These are phyloP conservation scores for Viridothelium virens DNA, from an alignment of 495 filamentous ascomycete species.

Conservation along the genomic window DNA sequence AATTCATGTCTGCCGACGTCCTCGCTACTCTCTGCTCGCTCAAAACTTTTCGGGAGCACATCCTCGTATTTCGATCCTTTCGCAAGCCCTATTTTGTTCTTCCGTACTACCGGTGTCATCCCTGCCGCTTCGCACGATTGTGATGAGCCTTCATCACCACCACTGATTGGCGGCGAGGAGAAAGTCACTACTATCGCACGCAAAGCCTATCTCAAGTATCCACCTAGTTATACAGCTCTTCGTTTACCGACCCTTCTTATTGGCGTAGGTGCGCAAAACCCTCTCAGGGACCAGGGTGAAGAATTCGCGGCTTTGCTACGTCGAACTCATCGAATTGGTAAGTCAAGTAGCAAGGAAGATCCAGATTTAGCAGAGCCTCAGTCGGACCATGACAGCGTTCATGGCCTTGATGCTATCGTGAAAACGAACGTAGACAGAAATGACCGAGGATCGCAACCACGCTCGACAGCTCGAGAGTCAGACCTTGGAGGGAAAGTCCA, in stretches of 20 bases:
- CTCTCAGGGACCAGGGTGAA: background rate
- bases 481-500: background rate
- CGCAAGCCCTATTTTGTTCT: constrained; percentile 52
- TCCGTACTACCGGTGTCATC: constrained; percentile 43
- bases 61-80: constrained; percentile 52
- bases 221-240: background rate
- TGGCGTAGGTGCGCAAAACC: background rate
- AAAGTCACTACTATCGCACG: background rate
- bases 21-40: constrained; percentile 37
- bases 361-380: background rate
- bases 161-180: background rate
- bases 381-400: background rate
- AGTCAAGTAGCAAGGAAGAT: background rate
- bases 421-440: background rate
- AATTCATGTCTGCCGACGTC: constrained; percentile 26
- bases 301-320: background rate
- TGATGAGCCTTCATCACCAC: background rate
- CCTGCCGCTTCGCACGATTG: constrained; percentile 23
- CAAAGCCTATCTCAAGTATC: constrained; percentile 7
- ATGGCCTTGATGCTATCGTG: background rate
- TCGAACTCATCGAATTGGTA: background rate
- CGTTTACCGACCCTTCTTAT: background rate
- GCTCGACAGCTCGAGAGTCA: background rate
- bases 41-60: constrained; percentile 40
- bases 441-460: background rate